Conservation (phyloP, 768 basidiomycete genomes). For the Serendipita sp. region DNA sequence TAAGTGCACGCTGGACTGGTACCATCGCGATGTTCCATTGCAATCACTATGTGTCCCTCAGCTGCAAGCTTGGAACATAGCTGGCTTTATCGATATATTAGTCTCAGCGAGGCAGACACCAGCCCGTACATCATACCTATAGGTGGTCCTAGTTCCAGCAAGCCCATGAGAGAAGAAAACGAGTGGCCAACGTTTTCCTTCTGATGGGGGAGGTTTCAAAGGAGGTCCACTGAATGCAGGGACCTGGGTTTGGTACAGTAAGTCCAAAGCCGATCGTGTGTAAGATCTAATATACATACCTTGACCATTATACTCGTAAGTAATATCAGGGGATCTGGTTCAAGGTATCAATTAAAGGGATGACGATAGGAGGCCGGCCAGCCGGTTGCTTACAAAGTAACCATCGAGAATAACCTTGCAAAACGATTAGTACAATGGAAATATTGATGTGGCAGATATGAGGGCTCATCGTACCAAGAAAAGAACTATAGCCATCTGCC, state of each 20-base stretch:
- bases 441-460: background rate
- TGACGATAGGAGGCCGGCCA: background rate
- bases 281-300: constrained; percentile 18
- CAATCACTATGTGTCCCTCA: constrained; percentile 64
- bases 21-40: constrained; percentile 74
- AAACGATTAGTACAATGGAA: background rate
- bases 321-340: constrained; percentile 31
- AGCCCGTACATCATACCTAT: constrained; percentile 30
- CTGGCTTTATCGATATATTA: constrained; percentile 28
- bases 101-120: background rate
- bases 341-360: background rate
- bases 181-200: constrained; percentile 43
- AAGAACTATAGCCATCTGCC: constrained; percentile 36
- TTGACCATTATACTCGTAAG: constrained; percentile 34
- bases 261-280: background rate
- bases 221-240: constrained; percentile 38
- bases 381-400: constrained; percentile 12
- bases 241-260: constrained; percentile 29
- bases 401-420: constrained; percentile 1
- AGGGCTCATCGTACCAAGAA: constrained; percentile 25
- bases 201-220: constrained; percentile 25
- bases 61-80: constrained; percentile 58
- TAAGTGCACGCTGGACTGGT: constrained; percentile 40
- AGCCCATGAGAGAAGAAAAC: constrained; percentile 79
- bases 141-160: constrained; percentile 53